Base-by-base conservation (phyloP, 768 basidiomycete genomes). In the Hebeloma cylindrosporum region DNA sequence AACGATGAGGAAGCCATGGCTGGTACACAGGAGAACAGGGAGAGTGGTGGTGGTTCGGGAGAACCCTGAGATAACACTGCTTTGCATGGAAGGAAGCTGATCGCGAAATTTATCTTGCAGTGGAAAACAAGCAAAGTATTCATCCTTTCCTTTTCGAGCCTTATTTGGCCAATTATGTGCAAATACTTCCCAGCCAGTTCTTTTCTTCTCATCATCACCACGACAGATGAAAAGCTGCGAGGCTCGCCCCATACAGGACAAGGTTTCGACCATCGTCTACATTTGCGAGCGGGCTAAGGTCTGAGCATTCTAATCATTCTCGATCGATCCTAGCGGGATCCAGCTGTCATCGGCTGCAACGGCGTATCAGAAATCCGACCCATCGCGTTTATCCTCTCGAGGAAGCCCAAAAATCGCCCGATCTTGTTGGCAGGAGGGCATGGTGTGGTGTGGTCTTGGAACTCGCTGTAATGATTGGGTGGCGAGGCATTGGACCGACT, bases 221-320 rank as follows among this genome's bases (percentile, higher is more conserved):
- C 51, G 57, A 64, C 66, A 67, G 66, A 62, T 60, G 60, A 52
- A 83, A 87, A 73, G 79, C 81, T 73, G 78, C 81, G 74, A 81
- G 66, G 80, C 82, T 84, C 80, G 79, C 68, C 52, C 67, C 81
- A 58, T 54, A 79, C 76, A 71, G 71, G 72, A 70, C 31, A 33
- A 30, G 28, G 45, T 46, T 60, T 54, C 47, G 45, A 26, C 57
- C 18, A 48, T 57, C 54, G 45, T 50, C 44, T 52, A 36, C 39
- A 52, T 50, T 83, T 64, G 73, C 80, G 80, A 85, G 82, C 83
- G 82, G 85, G 83, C 77, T 72, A 86, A 86, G 82, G 83, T 85
- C 83, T 83, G 84, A 85, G 82, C 65, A 76, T 80, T 79, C 58
- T 47, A 78, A 67, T 78, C 79, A 77, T 74, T 75, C 73, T 72